Base-by-base conservation (phyloP, 768 basidiomycete species). In the Fomitopsis pulvina region DNA sequence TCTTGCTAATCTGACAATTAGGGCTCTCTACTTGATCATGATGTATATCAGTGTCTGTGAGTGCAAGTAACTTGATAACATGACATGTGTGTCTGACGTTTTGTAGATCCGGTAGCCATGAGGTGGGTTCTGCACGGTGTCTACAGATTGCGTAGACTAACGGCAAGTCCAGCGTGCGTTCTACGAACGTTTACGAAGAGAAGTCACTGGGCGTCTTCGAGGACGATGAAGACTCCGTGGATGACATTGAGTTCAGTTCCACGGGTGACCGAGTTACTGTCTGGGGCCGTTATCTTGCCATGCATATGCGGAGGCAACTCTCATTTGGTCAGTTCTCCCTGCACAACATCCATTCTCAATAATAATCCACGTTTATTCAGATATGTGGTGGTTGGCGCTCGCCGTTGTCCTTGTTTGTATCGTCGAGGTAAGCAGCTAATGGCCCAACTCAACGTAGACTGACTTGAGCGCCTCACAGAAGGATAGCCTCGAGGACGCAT, bases 181-280 rank as follows among this genome's bases (percentile, higher is more conserved):
- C 90, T n/a, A 85, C 87, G 41, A 91, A 92, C 57, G 90, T 91
- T 0, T 96, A 98, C 62, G 95, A 99, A 66, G 94, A 96, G 59
- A 82, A 80, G 47, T 93, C 92, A 0, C 76, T 98, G 21, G 95
- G 92, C 2, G 70, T 94, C 40, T 93, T 84, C 58, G 71, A 75
- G 0, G 68, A 78, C n/a, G 70, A 74, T 3, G 60, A 65, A 2
- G 48, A 56, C 14, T 54, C 62, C 3, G 26, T 52, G 5, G 57
- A 63, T 7, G 64, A 64, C 12, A 71, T 71, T 2, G 73, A 74
- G 1, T 66, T 69, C 10, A 79, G 78, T 41, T 58, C 71, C 21
- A 56, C 70, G 25, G 78, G 78, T 7, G 67, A 71, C 34, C 72
- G 83, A 37, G 75, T 81, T 44, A 74, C 76, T 1, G 77, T 85